phyloP scores from a whole-genome alignment of 1,284 basidiomycete genomes.

The Cutaneotrichosporon spelunceum region DNA sequence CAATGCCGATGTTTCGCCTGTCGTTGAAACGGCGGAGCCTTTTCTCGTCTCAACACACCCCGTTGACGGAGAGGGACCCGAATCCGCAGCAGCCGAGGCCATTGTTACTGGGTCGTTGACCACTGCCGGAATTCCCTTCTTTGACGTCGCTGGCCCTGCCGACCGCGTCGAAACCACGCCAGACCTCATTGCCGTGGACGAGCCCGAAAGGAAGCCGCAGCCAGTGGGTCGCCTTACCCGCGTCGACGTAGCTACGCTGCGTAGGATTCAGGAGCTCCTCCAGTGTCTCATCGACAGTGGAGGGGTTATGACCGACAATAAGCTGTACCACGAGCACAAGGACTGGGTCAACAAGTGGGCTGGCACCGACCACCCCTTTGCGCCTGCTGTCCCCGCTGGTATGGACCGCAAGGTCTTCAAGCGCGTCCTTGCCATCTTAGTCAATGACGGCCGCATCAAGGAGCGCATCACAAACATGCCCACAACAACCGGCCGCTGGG shows the following conservation, averaged over 20 bases:
- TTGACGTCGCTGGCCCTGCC: neutral
- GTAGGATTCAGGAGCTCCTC: slow-evolving; percentile 35
- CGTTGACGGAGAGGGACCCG: neutral
- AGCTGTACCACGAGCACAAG: slow-evolving; percentile 30
- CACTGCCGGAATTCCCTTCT: neutral
- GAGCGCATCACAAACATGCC: slow-evolving; percentile 34
- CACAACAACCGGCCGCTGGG: slow-evolving; percentile 39
- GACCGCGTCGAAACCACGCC: slow-evolving; percentile 10
- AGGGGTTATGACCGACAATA: slow-evolving; percentile 29
- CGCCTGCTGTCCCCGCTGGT: slow-evolving; percentile 29
- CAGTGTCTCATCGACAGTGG: slow-evolving; percentile 35
- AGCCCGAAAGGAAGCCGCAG: neutral
- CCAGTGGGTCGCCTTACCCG: slow-evolving; percentile 13
- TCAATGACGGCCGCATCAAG: slow-evolving; percentile 33
- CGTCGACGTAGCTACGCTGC: slow-evolving; percentile 33
- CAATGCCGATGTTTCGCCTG: neutral
- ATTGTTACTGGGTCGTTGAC: neutral
- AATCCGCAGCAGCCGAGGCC: neutral
- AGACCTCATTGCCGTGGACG: slow-evolving; percentile 4
- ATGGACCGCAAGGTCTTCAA: slow-evolving; percentile 43
- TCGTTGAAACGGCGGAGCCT: neutral
- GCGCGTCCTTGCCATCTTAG: slow-evolving; percentile 23
- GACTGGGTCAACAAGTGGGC: slow-evolving; percentile 37
- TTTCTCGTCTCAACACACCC: neutral
- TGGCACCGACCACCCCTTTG: slow-evolving; percentile 38